Evolutionary conservation across 2,329 filamentous ascomycete genomes (phyloP), one percentile per base, ranked within the genome.

Genomic region (Fusarium anguioides): DNA sequence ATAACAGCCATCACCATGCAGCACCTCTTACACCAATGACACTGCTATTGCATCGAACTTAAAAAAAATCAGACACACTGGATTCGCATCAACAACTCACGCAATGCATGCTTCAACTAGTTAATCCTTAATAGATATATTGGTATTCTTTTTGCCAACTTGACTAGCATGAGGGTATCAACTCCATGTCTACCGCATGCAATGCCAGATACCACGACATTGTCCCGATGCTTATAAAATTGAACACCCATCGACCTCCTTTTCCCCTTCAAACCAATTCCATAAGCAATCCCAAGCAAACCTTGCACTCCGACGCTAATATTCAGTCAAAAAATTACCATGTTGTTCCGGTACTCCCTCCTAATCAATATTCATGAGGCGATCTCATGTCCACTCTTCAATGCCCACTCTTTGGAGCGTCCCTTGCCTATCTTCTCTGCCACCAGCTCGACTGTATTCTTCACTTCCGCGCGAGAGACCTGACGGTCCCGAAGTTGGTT

Each of bases 401-500:
- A 66, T 12, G 74, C 72, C 80, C 80, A 81, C 49, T 79, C 75
- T 65, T 80, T 81, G 26, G 64, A 54, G 18, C 77, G 73, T 4
- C 79, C 79, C 23, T 72, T 51, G 4, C 78, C 79, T 49, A 75
- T 77, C 74, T 78, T 81, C 68, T 79, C 79, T 3, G 80, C 80
- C 33, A 81, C 75, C 40, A 75, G 52, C 52, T 81, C 80, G 26
- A 81, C 62, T 2, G 79, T 81, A 27, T 81, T 81, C 75, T 80
- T 81, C 20, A 81, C 79, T 59, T 81, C 79, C 5, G 71, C 64
- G 23, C 79, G 75, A 20, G 79, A 79, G n/a, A 76, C 76, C 17
- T 64, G 71, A 40, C 27, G 11, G 3, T 77, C 74, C 20, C 75
- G 76, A 39, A 81, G 79, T 55, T 77, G 75, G 33, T 79, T 75